Percentiles rank a stretch among this genome's conserved stretches.
Conservation (phyloP, 768 basidiomycete genomes). For the Phlegmacium glaucopus region DNA sequence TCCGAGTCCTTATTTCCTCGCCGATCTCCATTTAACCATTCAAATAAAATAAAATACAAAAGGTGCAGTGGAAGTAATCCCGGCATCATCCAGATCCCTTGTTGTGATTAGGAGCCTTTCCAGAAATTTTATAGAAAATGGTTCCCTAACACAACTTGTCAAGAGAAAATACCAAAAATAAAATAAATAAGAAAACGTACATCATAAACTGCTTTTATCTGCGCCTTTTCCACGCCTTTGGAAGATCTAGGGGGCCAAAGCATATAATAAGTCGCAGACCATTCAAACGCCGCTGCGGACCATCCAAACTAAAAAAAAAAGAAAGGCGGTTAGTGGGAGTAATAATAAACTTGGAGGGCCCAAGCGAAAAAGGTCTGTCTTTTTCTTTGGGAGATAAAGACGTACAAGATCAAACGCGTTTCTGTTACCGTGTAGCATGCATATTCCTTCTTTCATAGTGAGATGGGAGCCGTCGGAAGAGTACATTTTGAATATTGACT, state of each 20-base stretch:
- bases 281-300: conserved; percentile 37
- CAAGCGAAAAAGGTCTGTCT: neutral
- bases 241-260: conserved; percentile 36
- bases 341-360: too few relatives aligned
- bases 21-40: too few relatives aligned
- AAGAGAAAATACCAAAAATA: neutral
- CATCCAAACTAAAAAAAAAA: conserved; percentile 44
- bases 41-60: too few relatives aligned
- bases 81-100: neutral
- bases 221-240: conserved; percentile 32
- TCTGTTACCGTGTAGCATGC: conserved; percentile 39
- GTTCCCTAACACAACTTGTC: conserved; percentile 21
- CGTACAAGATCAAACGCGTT: conserved; percentile 35
- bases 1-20: too few relatives aligned
- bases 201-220: conserved; percentile 37
- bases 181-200: conserved; percentile 19
- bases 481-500: conserved; percentile 39
- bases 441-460: conserved; percentile 33
- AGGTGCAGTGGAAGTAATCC: too few relatives aligned
- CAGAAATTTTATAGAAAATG: conserved; percentile 33
- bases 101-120: conserved; percentile 15
- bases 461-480: conserved; percentile 35
- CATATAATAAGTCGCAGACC: conserved; percentile 37
- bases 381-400: neutral
- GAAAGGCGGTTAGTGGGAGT: too few relatives aligned